Evolutionary conservation across 495 filamentous ascomycete species (phyloP).

Genomic region (Terfezia claveryi): DNA sequence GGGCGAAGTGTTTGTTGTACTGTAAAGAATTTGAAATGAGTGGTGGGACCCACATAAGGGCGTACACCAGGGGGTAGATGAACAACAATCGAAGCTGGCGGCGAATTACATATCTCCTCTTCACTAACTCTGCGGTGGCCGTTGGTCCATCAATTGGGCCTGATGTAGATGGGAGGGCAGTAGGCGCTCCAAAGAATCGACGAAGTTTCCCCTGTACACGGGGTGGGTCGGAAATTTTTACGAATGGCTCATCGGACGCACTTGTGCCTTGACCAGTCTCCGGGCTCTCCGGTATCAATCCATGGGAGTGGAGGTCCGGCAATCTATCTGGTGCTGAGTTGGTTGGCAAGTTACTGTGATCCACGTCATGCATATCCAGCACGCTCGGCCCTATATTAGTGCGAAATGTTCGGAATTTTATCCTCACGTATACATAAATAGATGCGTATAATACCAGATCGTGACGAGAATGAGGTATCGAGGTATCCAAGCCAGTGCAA

Average conservation of each 20-base stretch:
- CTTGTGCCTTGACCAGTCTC: conserved; percentile 18
- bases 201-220: too few relatives aligned
- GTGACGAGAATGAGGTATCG: conserved; percentile 43
- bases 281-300: conserved; percentile 13
- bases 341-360: conserved; percentile 10
- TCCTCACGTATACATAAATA: conserved; percentile 44
- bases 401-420: conserved; percentile 23
- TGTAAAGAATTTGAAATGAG: conserved; percentile 39
- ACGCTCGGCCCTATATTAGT: conserved; percentile 17
- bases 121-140: background rate
- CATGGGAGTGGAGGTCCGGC: conserved; percentile 15
- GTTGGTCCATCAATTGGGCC: background rate
- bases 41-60: conserved; percentile 50
- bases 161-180: background rate
- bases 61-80: conserved; percentile 48
- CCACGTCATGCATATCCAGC: conserved; percentile 17
- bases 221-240: too few relatives aligned
- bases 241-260: conserved; percentile 9
- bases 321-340: conserved; percentile 6
- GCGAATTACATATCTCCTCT: conserved; percentile 30
- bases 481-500: conserved; percentile 47
- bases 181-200: too few relatives aligned
- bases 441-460: conserved; percentile 39
- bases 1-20: conserved; percentile 32
- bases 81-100: conserved; percentile 47